Conservation (phyloP, 495 filamentous ascomycete genomes). For the Clavariopsis aquatica region DNA sequence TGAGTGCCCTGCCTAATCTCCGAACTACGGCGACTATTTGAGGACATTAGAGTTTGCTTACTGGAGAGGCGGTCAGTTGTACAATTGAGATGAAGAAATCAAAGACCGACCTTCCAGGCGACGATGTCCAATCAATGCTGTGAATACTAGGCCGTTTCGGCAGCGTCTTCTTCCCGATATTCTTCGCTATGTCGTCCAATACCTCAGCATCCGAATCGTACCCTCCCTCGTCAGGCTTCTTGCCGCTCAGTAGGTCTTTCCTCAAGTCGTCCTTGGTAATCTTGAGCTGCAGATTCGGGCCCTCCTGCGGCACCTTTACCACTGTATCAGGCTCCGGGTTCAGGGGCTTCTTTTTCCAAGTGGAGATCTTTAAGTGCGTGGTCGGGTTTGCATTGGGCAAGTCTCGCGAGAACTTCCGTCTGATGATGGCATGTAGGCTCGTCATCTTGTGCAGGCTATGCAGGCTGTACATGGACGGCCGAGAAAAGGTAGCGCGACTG, state of each 20-base stretch:
- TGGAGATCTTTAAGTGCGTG: background rate
- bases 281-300: conserved; percentile 31
- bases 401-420: conserved; percentile 30
- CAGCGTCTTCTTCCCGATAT: conserved; percentile 24
- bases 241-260: conserved; percentile 37
- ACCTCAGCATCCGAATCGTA: conserved; percentile 39
- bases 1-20: conserved; percentile 8
- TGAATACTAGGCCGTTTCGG: conserved; percentile 33
- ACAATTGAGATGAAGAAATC: background rate
- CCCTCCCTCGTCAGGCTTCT: conserved; percentile 33
- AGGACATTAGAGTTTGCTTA: conserved; percentile 13
- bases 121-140: conserved; percentile 35
- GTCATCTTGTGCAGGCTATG: conserved; percentile 34
- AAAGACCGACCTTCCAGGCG: conserved; percentile 18
- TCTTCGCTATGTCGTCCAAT: conserved; percentile 32
- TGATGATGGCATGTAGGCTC: conserved; percentile 34
- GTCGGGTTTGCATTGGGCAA: conserved; percentile 2
- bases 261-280: conserved; percentile 32
- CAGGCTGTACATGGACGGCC: conserved; percentile 17
- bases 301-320: conserved; percentile 19
- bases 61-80: conserved; percentile 1
- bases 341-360: background rate
- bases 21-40: background rate
- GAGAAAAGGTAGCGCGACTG: background rate
- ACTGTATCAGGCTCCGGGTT: conserved; percentile 18